phyloP scores from a whole-genome alignment of 2,329 filamentous ascomycete species.

The Anisogramma anomala region DNA sequence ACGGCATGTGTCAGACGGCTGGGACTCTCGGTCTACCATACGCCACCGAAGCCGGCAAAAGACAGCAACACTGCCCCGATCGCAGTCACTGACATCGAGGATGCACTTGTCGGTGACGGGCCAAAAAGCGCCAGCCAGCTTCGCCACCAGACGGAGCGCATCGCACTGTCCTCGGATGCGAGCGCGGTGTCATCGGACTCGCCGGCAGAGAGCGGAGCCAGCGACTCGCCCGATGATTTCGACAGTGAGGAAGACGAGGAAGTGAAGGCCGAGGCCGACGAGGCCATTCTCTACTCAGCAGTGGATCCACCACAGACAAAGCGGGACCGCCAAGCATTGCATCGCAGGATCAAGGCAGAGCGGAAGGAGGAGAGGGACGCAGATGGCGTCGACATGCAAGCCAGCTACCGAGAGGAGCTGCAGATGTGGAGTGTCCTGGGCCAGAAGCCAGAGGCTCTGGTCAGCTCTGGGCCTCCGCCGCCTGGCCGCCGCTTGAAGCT shows the following conservation, averaged over 20 bases:
- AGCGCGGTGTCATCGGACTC: slow-evolving; percentile 2
- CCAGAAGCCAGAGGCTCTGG: slow-evolving; percentile 23
- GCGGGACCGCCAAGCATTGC: slow-evolving; percentile 24
- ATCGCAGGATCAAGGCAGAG: slow-evolving; percentile 29
- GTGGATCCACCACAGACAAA: slow-evolving; percentile 29
- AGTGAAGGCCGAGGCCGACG: slow-evolving; percentile 27
- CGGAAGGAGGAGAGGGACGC: slow-evolving; percentile 33
- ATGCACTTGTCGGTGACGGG: slow-evolving; percentile 21
- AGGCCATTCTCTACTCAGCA: slow-evolving; percentile 31
- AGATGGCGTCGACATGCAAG: slow-evolving; percentile 29
- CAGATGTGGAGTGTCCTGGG: slow-evolving; percentile 35
- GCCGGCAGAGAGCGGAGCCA: not conserved
- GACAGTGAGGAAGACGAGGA: slow-evolving; percentile 9
- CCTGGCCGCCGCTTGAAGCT: slow-evolving; percentile 13
- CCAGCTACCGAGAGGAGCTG: slow-evolving; percentile 30
- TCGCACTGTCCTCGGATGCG: not conserved
- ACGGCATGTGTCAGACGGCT: slow-evolving; percentile 36
- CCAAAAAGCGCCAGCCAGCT: slow-evolving; percentile 1
- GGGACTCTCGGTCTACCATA: slow-evolving; percentile 34
- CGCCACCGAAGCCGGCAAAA: slow-evolving; percentile 18
- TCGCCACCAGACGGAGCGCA: slow-evolving; percentile 1
- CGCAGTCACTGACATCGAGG: slow-evolving; percentile 34
- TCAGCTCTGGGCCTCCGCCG: slow-evolving; percentile 6
- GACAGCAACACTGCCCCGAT: slow-evolving; percentile 23
- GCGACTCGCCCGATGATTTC: not conserved